Conservation (phyloP, 306 rosid genomes). For the Quercus dentata region DNA sequence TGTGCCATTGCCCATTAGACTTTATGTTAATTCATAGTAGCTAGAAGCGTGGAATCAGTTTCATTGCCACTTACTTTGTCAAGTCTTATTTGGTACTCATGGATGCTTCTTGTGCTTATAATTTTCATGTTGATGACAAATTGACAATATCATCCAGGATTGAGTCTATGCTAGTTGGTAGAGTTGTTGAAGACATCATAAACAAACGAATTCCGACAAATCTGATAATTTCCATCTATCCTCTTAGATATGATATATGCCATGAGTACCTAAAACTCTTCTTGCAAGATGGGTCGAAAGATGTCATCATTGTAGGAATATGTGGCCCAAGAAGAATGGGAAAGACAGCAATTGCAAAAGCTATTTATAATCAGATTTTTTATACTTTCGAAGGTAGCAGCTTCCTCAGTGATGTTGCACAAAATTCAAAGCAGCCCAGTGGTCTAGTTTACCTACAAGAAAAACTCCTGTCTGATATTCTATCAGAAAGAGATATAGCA, state of each 20-base stretch:
- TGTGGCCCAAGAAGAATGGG: conserved; percentile 22
- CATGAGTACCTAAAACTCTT: conserved; percentile 11
- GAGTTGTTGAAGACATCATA: not conserved
- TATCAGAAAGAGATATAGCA: not conserved
- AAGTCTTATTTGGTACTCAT: not conserved
- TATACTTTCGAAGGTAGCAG: conserved; percentile 18
- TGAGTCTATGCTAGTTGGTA: not conserved
- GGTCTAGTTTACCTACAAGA: conserved; percentile 2
- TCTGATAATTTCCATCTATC: conserved; percentile 15
- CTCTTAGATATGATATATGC: not conserved
- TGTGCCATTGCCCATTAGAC: too few species aligned
- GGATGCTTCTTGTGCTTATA: not conserved
- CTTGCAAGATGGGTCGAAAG: conserved; percentile 2
- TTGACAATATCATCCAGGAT: not conserved
- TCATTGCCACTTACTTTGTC: too few species aligned
- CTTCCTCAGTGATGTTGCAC: not conserved
- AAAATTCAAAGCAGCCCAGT: not conserved
- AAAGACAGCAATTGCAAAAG: conserved; percentile 18
- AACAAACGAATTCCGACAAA: conserved; percentile 2
- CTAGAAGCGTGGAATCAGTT: too few species aligned
- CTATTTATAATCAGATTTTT: not conserved
- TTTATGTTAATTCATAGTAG: not conserved
- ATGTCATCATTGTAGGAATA: conserved; percentile 5
- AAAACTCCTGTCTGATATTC: conserved; percentile 3
- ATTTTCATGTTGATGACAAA: not conserved